Percentiles rank a stretch among this genome's conserved stretches.
Conservation (phyloP, 768 basidiomycete species). For the Rhizopogon roseolus region DNA sequence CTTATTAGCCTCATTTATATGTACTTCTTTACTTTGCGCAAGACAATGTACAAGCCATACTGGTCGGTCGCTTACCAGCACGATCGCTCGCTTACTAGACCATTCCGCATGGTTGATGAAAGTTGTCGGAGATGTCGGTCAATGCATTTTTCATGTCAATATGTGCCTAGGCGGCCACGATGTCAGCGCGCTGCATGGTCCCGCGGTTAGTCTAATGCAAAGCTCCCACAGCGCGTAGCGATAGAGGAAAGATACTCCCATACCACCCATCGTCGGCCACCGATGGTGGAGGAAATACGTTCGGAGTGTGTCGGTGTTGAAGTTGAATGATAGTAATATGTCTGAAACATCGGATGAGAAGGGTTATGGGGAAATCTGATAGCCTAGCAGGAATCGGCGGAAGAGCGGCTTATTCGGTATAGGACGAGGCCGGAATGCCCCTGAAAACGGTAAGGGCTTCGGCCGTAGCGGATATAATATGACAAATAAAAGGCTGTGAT, state of each 20-base stretch:
- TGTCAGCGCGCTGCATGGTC: no score
- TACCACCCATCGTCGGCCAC: slow-evolving; percentile 1
- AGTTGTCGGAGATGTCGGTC: no score
- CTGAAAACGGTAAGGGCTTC: background rate
- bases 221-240: background rate
- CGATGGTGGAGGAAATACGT: background rate
- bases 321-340: background rate
- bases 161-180: no score
- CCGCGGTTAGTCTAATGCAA: no score
- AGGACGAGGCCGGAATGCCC: background rate
- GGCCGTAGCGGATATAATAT: slow-evolving; percentile 8
- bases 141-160: no score
- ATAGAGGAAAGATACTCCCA: background rate
- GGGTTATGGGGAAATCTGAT: no score
- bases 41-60: no score
- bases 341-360: background rate
- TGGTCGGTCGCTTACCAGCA: no score
- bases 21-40: no score
- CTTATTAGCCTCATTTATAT: no score
- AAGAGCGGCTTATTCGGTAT: slow-evolving; percentile 4
- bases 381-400: slow-evolving; percentile 1
- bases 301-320: background rate
- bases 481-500: slow-evolving; percentile 17
- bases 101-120: no score
- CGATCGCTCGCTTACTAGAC: no score